Conservation (phyloP, 2,329 filamentous ascomycete genomes). For the Capronia americana region DNA sequence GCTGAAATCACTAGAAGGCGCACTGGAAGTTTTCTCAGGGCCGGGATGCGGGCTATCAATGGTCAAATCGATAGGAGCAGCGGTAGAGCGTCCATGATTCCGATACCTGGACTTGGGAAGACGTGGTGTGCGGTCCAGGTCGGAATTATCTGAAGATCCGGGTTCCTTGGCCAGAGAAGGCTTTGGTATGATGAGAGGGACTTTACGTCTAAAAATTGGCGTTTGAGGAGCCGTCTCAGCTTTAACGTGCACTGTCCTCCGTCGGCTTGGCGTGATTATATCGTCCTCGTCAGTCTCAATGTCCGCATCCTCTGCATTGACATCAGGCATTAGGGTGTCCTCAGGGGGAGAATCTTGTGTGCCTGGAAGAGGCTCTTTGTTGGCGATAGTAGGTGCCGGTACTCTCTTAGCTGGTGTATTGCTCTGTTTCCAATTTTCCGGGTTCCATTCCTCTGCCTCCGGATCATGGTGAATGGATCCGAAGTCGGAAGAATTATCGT, state of each 20-base stretch:
- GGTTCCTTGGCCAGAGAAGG: slow-evolving; percentile 4
- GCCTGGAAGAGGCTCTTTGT: not conserved
- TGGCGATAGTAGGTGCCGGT: not conserved
- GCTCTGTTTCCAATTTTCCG: slow-evolving; percentile 9
- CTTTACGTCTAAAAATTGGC: not conserved
- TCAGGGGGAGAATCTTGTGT: not conserved
- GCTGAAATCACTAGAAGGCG: slow-evolving; percentile 37
- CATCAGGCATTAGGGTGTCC: slow-evolving; percentile 9
- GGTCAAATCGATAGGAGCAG: slow-evolving; percentile 45
- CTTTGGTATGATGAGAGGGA: not conserved
- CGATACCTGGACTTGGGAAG: slow-evolving; percentile 27
- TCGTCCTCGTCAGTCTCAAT: slow-evolving; percentile 34
- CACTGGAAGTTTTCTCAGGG: slow-evolving; percentile 9
- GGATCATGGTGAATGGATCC: slow-evolving; percentile 32
- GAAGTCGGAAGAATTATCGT: slow-evolving; percentile 31
- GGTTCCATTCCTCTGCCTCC: slow-evolving; percentile 29
- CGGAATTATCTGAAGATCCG: slow-evolving; percentile 25
- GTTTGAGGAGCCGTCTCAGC: slow-evolving; percentile 2
- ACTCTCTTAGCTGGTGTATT: not conserved
- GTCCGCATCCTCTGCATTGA: slow-evolving; percentile 31
- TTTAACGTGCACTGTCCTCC: not conserved
- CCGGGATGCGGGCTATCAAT: slow-evolving; percentile 17
- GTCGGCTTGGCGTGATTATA: slow-evolving; percentile 28
- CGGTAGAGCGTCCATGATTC: slow-evolving; percentile 17
- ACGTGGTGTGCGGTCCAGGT: slow-evolving; percentile 22